phyloP scores from a whole-genome alignment of 176 grass and related monocot species.

The Carex pumila region DNA sequence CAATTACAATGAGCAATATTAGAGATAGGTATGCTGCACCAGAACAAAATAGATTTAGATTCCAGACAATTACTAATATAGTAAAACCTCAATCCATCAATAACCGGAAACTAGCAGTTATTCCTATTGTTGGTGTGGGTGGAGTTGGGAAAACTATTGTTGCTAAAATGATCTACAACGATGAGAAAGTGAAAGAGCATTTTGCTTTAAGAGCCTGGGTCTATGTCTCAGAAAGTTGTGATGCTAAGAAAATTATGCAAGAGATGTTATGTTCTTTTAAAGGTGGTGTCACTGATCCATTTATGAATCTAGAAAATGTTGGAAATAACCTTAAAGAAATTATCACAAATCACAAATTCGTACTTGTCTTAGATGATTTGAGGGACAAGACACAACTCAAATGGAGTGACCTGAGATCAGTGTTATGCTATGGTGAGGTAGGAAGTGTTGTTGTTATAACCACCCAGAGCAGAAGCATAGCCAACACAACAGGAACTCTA shows the following conservation, averaged over 20 bases:
- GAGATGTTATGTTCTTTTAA: background rate
- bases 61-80: too few relatives aligned
- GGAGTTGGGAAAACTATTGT: conserved; percentile 18
- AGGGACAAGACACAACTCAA: background rate
- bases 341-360: background rate
- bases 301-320: too few relatives aligned
- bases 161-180: background rate
- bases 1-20: too few relatives aligned
- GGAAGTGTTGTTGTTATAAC: background rate
- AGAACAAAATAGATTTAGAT: too few relatives aligned
- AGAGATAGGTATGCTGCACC: too few relatives aligned
- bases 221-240: background rate
- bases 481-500: background rate
- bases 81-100: background rate
- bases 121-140: background rate
- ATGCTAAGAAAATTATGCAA: background rate
- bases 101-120: background rate
- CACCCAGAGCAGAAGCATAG: background rate
- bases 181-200: background rate
- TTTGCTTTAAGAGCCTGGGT: conserved; percentile 2
- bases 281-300: too few relatives aligned
- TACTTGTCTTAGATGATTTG: background rate
- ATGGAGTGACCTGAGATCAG: background rate
- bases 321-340: background rate
- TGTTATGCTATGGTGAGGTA: background rate